Percentiles rank a stretch among this genome's conserved stretches.
These are phyloP conservation scores for Phanerochaete carnosa DNA, from an alignment of 768 basidiomycete species.

Conservation along the genomic window DNA sequence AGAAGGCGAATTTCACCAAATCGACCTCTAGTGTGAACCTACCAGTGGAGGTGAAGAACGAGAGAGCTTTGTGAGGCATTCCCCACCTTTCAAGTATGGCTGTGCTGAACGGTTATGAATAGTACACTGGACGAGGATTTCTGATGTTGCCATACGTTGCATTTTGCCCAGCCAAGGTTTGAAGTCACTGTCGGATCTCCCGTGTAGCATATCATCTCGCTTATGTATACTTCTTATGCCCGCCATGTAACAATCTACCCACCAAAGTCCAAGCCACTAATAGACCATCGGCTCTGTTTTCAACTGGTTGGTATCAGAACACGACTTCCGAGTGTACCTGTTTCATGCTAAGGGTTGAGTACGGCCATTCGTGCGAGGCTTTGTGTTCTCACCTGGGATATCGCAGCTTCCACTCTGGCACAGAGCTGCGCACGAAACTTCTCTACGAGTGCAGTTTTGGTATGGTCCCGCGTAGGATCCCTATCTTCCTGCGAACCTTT, in stretches of 20 bases:
- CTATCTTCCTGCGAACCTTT: neutral
- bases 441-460: neutral
- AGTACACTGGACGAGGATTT: constrained; percentile 43
- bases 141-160: constrained; percentile 11
- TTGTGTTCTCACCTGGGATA: neutral
- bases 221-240: neutral
- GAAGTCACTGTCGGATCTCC: neutral
- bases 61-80: constrained; percentile 37
- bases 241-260: no score
- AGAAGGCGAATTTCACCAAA: constrained; percentile 57
- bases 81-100: neutral
- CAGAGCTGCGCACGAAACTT: neutral
- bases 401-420: neutral
- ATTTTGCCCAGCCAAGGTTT: neutral
- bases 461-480: neutral
- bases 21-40: neutral
- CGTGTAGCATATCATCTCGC: neutral
- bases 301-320: neutral
- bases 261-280: neutral
- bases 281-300: neutral
- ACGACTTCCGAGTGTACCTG: neutral
- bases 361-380: neutral
- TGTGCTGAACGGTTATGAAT: neutral
- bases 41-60: constrained; percentile 10
- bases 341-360: neutral